phyloP scores from a whole-genome alignment of 768 basidiomycete species.

The Tylopilus felleus region DNA sequence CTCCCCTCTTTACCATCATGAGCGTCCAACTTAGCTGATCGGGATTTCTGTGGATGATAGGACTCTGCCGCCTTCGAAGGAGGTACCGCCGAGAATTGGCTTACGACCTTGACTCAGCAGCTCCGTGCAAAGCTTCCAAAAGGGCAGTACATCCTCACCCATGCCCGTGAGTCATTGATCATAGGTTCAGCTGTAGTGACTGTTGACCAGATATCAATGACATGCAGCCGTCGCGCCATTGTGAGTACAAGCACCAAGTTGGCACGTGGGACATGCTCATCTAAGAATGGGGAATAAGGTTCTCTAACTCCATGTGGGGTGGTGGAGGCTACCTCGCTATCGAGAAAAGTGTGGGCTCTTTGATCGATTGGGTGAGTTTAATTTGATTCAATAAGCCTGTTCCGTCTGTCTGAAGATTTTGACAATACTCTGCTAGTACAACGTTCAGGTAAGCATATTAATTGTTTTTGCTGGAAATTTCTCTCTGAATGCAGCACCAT shows the following conservation, averaged over 20 bases:
- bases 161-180: constrained; percentile 38
- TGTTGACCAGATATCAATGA: not conserved
- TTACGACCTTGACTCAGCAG: constrained; percentile 25
- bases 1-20: not conserved
- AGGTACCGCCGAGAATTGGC: constrained; percentile 30
- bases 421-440: not conserved
- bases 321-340: constrained; percentile 42
- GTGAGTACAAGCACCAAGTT: not conserved
- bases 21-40: not conserved
- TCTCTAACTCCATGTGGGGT: constrained; percentile 33
- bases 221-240: not conserved
- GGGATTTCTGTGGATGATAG: too few species aligned
- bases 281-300: constrained; percentile 17
- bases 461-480: not conserved
- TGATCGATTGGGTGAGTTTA: constrained; percentile 45
- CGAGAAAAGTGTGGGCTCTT: constrained; percentile 35
- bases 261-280: not conserved
- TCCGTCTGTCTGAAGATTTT: not conserved
- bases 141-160: constrained; percentile 33
- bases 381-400: too few species aligned
- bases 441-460: not conserved
- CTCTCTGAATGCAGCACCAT: not conserved
- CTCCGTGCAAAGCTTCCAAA: constrained; percentile 32
- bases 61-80: constrained; percentile 55
- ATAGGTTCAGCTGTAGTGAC: too few species aligned